Conservation (phyloP, 768 basidiomycete genomes). For the Collybiopsis luxurians region DNA sequence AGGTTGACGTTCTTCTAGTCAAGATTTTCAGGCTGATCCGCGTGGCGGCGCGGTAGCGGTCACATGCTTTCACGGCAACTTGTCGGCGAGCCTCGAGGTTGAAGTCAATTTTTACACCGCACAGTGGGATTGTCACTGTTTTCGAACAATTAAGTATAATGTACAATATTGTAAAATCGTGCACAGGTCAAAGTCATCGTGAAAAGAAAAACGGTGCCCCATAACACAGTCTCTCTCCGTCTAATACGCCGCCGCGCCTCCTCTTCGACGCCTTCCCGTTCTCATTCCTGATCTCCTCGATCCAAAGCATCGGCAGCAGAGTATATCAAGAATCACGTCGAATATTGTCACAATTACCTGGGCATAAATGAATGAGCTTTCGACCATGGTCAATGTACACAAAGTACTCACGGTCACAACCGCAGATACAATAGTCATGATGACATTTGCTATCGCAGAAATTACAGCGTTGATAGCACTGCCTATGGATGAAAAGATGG, state of each 20-base stretch:
- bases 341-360: slow-evolving; percentile 67
- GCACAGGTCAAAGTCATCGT: too few species aligned
- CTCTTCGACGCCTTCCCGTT: neutral
- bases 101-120: too few species aligned
- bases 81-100: too few species aligned
- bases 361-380: neutral
- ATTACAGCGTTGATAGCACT: slow-evolving; percentile 56
- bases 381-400: neutral
- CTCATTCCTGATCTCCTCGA: neutral
- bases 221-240: too few species aligned
- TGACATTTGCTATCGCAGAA: slow-evolving; percentile 53
- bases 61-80: too few species aligned
- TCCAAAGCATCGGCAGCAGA: slow-evolving; percentile 45
- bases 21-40: too few species aligned
- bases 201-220: too few species aligned
- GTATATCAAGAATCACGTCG: slow-evolving; percentile 54
- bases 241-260: neutral
- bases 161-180: too few species aligned
- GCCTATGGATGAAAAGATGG: slow-evolving; percentile 67
- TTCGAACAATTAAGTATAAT: too few species aligned
- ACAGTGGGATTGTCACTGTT: too few species aligned
- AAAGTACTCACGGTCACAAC: slow-evolving; percentile 50
- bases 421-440: slow-evolving; percentile 58
- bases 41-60: too few species aligned
- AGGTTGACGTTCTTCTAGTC: too few species aligned